A percentile compares a stretch with the other conserved stretches of the same genome.
These are phyloP conservation scores for Clarireedia monteithiana DNA, from an alignment of 2,329 filamentous ascomycete genomes.

Conservation along the genomic window DNA sequence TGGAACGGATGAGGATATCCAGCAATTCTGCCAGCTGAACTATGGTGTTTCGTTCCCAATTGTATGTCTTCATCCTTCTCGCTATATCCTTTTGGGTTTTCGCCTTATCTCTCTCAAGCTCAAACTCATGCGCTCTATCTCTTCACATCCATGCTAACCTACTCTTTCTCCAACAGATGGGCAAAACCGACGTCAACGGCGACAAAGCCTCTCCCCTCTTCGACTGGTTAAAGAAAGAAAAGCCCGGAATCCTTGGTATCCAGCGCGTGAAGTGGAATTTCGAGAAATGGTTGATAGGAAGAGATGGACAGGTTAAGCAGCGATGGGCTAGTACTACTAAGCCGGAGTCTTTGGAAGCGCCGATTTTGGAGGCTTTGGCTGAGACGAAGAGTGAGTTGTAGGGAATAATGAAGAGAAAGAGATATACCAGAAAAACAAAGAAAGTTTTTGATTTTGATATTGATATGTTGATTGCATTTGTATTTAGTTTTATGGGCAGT, in stretches of 20 bases:
- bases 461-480: too few species aligned
- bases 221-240: conserved; percentile 64
- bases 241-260: conserved; percentile 78
- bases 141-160: not conserved
- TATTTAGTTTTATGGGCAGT: too few species aligned
- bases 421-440: too few species aligned
- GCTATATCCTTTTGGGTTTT: not conserved
- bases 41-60: conserved; percentile 91
- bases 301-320: conserved; percentile 76
- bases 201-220: conserved; percentile 70
- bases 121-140: too few species aligned
- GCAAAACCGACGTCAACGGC: conserved; percentile 93
- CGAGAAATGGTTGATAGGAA: conserved; percentile 90
- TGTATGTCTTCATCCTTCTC: conserved; percentile 34
- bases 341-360: conserved; percentile 70
- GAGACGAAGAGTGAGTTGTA: conserved; percentile 14
- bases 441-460: too few species aligned
- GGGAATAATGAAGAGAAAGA: not conserved
- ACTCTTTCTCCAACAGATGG: conserved; percentile 35
- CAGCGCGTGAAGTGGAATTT: conserved; percentile 99
- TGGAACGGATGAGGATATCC: conserved; percentile 64
- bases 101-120: too few species aligned
- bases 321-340: conserved; percentile 85
- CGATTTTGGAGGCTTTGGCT: conserved; percentile 59
- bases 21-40: conserved; percentile 83